Base-by-base conservation (phyloP, 441 rosid genomes). In the Hura crepitans region DNA sequence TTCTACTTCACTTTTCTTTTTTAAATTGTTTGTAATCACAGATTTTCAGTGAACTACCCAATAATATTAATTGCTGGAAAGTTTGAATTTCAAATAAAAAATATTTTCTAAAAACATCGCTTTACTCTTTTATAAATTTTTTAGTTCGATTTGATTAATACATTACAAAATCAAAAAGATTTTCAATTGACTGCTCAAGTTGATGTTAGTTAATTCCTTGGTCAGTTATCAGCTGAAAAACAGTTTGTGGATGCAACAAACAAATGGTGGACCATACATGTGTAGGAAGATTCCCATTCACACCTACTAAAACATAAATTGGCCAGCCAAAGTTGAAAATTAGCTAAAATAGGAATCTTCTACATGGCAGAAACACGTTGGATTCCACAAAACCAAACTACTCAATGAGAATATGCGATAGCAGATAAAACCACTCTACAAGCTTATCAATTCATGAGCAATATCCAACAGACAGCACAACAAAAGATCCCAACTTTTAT, bases 291-390 rank as follows among this genome's bases (percentile, higher is more conserved):
- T 84, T 75, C 82, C 74, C 12, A 5, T 15, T 63, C 66, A 60
- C 31, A 67, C 65, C 66, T 68, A 65, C 69, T 74, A n/a, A 69
- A 71, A 66, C 56, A 31, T 49, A 33, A 55, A 11, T 49, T 58
- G 74, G 77, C 65, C 30, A 25, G 30, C 63, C 31, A 35, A 37
- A 5, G 67, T 56, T 12, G 61, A 66, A 71, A 67, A 58, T 37
- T 65, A 45, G 68, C 30, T 69, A 30, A 27, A 78, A 67, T 70
- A 46, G 79, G 88, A 84, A 84, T 89, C 88, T 79, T 11, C 54
- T 69, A 74, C 56, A 60, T 74, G 66, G n/a, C n/a, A n/a, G 63
- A 65, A 60, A 69, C 74, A 63, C 58, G 50, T 69, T 75, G 61
- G 61, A 72, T 78, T 78, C 76, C 77, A 71, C 68, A 65, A 68